phyloP scores from a whole-genome alignment of 108 stramenopile species.

The Discostella stelligeroides region DNA sequence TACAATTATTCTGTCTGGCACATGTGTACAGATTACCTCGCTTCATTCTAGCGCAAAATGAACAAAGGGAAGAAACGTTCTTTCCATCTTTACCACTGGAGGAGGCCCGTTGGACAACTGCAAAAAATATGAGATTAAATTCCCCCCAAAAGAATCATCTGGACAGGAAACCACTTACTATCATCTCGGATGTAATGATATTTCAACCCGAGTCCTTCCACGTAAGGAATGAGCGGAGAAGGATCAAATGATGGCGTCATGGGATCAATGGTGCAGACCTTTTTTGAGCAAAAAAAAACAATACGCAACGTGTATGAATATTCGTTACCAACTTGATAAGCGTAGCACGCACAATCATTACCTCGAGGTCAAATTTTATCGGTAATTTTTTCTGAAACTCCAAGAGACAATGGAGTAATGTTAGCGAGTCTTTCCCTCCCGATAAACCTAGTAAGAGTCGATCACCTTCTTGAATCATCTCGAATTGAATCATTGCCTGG shows the following conservation, averaged over 20 bases:
- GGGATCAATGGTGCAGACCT: constrained; percentile 94
- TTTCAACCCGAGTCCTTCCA: constrained; percentile 92
- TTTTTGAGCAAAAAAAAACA: too few species aligned
- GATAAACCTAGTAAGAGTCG: constrained; percentile 92
- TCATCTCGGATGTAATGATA: constrained; percentile 96
- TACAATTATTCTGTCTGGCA: constrained; percentile 90
- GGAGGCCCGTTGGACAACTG: constrained; percentile 85
- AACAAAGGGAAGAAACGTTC: constrained; percentile 87
- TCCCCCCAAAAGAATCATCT: not conserved
- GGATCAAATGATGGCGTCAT: constrained; percentile 98
- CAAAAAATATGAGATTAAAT: not conserved
- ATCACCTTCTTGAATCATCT: constrained; percentile 94
- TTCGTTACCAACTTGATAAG: too few species aligned
- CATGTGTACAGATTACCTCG: constrained; percentile 95
- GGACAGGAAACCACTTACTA: constrained; percentile 32
- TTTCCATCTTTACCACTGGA: constrained; percentile 87
- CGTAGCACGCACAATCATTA: too few species aligned
- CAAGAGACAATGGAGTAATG: constrained; percentile 91
- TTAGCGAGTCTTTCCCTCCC: constrained; percentile 98
- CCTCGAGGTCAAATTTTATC: constrained; percentile 92
- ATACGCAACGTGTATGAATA: too few species aligned
- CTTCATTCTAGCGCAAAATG: constrained; percentile 98
- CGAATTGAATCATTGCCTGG: constrained; percentile 87
- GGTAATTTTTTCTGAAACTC: constrained; percentile 88
- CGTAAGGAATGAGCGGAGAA: constrained; percentile 94